Percentiles rank a stretch among this genome's conserved stretches.
Evolutionary conservation across 352 stramenopile species (phyloP).

Genomic region (Hyaloperonospora brassicae): DNA sequence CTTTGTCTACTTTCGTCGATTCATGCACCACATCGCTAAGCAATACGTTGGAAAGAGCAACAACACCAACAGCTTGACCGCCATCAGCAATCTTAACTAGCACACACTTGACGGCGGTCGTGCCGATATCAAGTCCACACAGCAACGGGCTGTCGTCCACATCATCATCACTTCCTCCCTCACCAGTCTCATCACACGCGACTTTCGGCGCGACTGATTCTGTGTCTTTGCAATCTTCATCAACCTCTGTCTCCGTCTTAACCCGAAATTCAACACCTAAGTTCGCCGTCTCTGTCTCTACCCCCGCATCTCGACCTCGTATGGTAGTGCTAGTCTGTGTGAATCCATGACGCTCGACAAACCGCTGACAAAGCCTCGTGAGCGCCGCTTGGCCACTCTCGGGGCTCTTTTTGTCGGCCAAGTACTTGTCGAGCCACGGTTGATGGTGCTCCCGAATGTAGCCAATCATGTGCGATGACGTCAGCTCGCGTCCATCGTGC

Average conservation of each 20-base stretch:
- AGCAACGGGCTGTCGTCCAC: conserved; percentile 24
- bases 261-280: neutral
- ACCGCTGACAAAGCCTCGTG: conserved; percentile 31
- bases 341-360: conserved; percentile 32
- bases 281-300: neutral
- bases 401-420: conserved; percentile 34
- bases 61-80: conserved; percentile 10
- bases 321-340: conserved; percentile 2
- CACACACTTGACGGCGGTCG: conserved; percentile 69
- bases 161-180: neutral
- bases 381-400: conserved; percentile 39
- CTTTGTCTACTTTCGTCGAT: conserved; percentile 5
- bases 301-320: conserved; percentile 1
- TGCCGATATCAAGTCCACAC: conserved; percentile 69
- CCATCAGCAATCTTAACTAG: conserved; percentile 29
- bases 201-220: neutral
- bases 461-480: conserved; percentile 37
- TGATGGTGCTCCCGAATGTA: conserved; percentile 30
- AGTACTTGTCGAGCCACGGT: conserved; percentile 30
- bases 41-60: conserved; percentile 30
- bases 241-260: neutral
- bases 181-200: conserved; percentile 5
- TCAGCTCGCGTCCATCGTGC: conserved; percentile 23
- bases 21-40: conserved; percentile 28
- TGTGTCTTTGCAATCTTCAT: neutral